Evolutionary conservation across 441 rosid species (phyloP), one percentile per base, ranked within the genome.

Genomic region (Corymbia calophylla): DNA sequence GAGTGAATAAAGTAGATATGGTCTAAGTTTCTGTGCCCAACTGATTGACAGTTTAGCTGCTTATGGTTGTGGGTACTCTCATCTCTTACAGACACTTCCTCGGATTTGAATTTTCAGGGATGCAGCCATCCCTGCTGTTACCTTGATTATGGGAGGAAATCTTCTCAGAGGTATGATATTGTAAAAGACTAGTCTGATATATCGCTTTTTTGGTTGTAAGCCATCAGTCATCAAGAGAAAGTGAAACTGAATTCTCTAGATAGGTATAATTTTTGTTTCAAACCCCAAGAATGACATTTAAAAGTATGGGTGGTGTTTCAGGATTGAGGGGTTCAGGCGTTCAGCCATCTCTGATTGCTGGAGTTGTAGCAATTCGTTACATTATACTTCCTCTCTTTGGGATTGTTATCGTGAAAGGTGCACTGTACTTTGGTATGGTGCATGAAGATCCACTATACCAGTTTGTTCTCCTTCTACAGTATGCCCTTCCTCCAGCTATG

Each of bases 71-170:
- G 15, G 3, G 31, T 44, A 44, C 53, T 80, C 53, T 80, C 53
- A 2, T 80, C 85, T 80, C 53, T 47, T 44, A 25, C 11, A 13
- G 18, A 80, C 85, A 25, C 85, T 47, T 25, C 18, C 51, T 13
- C 8, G 18, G 53, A 80, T 25, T 80, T 23, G 47, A 18, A 31
- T 25, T 64, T 91, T 87, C 93, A 97, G 99, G 91, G 95, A 96
- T 54, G 99, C 95, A 53, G 93, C 98, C 21, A 94, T 97, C 89
- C 99, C 99, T 55, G 91, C 93, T 70, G 88, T 97, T 82, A 97
- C 97, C 58, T 90, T 97, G 70, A 93, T 97, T 54, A 84, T 97
- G 31, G 99, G 98, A 84, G 97, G 96, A 87, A 97, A 97, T 92
- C 97, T 97, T 86, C 94, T 96, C 54, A 94, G 90, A 93, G 99